Evolutionary conservation across 2,329 filamentous ascomycete species (phyloP).

Genomic region (Aspergillus amoenus): DNA sequence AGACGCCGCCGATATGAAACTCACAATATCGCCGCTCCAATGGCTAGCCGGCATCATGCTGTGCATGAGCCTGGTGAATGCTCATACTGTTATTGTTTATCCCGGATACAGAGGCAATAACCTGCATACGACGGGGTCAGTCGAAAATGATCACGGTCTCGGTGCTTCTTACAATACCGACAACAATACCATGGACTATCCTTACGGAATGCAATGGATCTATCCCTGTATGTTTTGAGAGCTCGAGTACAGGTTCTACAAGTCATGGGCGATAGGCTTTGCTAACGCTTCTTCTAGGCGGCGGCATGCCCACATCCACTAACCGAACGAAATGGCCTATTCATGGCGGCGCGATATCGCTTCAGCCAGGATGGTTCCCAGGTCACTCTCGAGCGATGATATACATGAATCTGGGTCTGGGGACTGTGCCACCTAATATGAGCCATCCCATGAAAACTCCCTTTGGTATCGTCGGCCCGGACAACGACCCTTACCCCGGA

Average conservation of each 20-base stretch:
- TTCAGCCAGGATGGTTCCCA: constrained; percentile 95
- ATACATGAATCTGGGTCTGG: constrained; percentile 89
- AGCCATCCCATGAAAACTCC: constrained; percentile 76
- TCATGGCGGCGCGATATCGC: constrained; percentile 77
- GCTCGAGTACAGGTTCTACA: not conserved
- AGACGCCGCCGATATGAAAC: constrained; percentile 25
- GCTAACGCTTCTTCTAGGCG: constrained; percentile 58
- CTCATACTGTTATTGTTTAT: constrained; percentile 80
- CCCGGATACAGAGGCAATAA: constrained; percentile 87
- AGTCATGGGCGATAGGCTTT: not conserved
- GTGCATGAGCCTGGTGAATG: constrained; percentile 40
- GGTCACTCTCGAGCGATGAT: constrained; percentile 80
- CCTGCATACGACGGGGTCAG: constrained; percentile 70
- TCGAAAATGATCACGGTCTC: constrained; percentile 47
- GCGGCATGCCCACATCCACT: constrained; percentile 70
- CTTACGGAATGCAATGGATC: constrained; percentile 92
- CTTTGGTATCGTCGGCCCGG: constrained; percentile 69
- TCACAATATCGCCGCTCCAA: constrained; percentile 26
- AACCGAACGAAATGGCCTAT: constrained; percentile 95
- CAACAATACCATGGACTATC: constrained; percentile 56
- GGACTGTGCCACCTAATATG: constrained; percentile 81
- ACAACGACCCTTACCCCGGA: constrained; percentile 64
- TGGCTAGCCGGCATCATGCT: constrained; percentile 34
- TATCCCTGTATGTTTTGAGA: constrained; percentile 73
- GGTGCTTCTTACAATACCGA: constrained; percentile 38